These are phyloP conservation scores for Ophiostoma perfectum DNA, from an alignment of 2,329 filamentous ascomycete species.

Conservation along the genomic window DNA sequence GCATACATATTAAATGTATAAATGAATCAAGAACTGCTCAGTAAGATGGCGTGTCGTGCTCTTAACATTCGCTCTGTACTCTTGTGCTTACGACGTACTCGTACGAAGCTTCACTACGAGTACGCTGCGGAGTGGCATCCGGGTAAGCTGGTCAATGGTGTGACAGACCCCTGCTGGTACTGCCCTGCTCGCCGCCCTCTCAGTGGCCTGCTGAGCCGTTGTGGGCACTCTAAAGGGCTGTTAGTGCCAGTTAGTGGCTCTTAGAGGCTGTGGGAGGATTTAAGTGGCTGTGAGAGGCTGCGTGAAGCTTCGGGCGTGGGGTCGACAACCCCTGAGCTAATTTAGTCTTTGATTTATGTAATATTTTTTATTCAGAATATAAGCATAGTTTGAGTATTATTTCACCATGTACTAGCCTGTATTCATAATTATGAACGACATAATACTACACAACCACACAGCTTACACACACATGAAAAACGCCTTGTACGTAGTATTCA, in stretches of 20 bases:
- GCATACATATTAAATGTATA: too few species aligned
- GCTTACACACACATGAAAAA: too few species aligned
- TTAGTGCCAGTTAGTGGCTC: constrained; percentile 1
- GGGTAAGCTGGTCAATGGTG: constrained; percentile 11
- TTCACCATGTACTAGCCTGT: too few species aligned
- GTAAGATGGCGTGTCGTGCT: too few species aligned
- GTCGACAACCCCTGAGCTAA: constrained; percentile 7
- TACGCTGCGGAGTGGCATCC: background rate
- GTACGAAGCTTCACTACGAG: background rate
- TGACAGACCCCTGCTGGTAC: constrained; percentile 3
- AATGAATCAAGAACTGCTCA: too few species aligned
- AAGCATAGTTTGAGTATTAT: background rate
- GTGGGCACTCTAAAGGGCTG: constrained; percentile 10
- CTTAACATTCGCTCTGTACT: too few species aligned
- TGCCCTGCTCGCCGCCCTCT: background rate
- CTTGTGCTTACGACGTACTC: too few species aligned
- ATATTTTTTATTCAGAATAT: background rate
- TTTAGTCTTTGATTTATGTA: constrained; percentile 1
- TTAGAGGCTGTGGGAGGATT: constrained; percentile 5
- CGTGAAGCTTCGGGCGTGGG: constrained; percentile 2
- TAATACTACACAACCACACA: background rate
- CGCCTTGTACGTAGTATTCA: background rate
- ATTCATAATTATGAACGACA: background rate
- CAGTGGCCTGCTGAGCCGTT: constrained; percentile 8
- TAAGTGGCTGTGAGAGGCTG: constrained; percentile 2